Conservation (phyloP, 2,329 filamentous ascomycete genomes). For the Penicillium sp. region DNA sequence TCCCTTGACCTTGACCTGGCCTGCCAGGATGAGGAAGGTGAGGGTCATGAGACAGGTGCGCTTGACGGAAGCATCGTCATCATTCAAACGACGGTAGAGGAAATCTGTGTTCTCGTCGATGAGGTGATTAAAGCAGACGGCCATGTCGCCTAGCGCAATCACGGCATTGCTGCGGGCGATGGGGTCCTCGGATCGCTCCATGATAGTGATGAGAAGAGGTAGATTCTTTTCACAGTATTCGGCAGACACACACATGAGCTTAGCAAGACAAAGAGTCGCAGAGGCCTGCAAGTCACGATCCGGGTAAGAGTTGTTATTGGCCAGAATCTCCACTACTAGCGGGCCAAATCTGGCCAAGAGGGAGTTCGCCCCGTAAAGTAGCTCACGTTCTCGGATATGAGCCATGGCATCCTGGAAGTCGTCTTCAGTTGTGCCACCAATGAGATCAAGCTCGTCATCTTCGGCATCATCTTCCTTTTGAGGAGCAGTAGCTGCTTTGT, state of each 20-base stretch:
- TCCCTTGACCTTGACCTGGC: slow-evolving; percentile 98
- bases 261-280: slow-evolving; percentile 89
- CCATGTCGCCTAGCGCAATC: slow-evolving; percentile 97
- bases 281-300: slow-evolving; percentile 89
- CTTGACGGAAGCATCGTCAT: slow-evolving; percentile 85
- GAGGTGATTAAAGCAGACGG: slow-evolving; percentile 97
- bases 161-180: slow-evolving; percentile 95
- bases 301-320: slow-evolving; percentile 87
- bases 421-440: slow-evolving; percentile 92
- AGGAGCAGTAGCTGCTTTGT: slow-evolving; percentile 44
- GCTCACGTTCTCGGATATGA: slow-evolving; percentile 78
- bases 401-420: slow-evolving; percentile 86
- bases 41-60: slow-evolving; percentile 97
- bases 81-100: slow-evolving; percentile 87
- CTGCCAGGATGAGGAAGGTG: slow-evolving; percentile 93
- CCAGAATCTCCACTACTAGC: slow-evolving; percentile 87
- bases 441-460: slow-evolving; percentile 88
- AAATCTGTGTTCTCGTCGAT: slow-evolving; percentile 99
- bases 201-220: slow-evolving; percentile 92
- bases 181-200: slow-evolving; percentile 88
- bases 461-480: slow-evolving; percentile 60
- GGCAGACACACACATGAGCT: slow-evolving; percentile 96
- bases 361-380: slow-evolving; percentile 78
- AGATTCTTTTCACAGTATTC: slow-evolving; percentile 96
- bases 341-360: slow-evolving; percentile 89